Percentiles rank a stretch among this genome's conserved stretches.
phyloP scores from a whole-genome alignment of 2,329 filamentous ascomycete genomes.

The Aschersonia sp. region DNA sequence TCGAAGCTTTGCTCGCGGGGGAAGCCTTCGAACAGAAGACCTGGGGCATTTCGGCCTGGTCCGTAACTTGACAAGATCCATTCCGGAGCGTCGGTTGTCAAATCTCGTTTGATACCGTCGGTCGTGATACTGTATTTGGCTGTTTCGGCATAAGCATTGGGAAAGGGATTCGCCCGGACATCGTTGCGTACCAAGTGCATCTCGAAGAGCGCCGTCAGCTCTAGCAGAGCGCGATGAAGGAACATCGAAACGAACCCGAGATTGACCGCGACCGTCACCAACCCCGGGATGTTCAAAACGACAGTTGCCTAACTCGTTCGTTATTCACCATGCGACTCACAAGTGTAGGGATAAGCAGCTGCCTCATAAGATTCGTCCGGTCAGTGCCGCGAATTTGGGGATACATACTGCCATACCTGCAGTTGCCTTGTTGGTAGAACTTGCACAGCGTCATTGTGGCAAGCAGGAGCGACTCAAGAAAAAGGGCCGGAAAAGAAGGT shows the following conservation, averaged over 20 bases:
- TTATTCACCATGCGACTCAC: background rate
- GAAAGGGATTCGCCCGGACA: background rate
- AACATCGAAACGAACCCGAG: slow-evolving; percentile 43
- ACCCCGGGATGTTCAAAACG: slow-evolving; percentile 37
- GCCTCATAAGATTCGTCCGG: too few relatives aligned
- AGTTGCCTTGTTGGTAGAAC: slow-evolving; percentile 36
- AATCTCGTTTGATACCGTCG: slow-evolving; percentile 49
- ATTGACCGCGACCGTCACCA: slow-evolving; percentile 17
- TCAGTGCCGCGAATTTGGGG: background rate
- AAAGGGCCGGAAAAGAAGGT: background rate
- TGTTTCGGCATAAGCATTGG: slow-evolving; percentile 5
- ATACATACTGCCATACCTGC: slow-evolving; percentile 29
- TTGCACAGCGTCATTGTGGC: slow-evolving; percentile 26
- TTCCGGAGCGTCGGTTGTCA: slow-evolving; percentile 56
- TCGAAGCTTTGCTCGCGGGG: slow-evolving; percentile 77
- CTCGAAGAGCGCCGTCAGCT: slow-evolving; percentile 11
- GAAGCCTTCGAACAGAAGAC: slow-evolving; percentile 70
- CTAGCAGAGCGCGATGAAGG: slow-evolving; percentile 17
- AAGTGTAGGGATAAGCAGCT: too few relatives aligned
- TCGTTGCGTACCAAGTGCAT: slow-evolving; percentile 9
- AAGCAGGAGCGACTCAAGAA: too few relatives aligned
- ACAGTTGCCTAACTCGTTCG: slow-evolving; percentile 28
- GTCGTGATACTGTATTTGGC: slow-evolving; percentile 37
- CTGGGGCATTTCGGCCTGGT: slow-evolving; percentile 61
- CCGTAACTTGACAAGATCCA: slow-evolving; percentile 85